phyloP scores from a whole-genome alignment of 805 yeast genomes.

The Schwanniomyces occidentalis region DNA sequence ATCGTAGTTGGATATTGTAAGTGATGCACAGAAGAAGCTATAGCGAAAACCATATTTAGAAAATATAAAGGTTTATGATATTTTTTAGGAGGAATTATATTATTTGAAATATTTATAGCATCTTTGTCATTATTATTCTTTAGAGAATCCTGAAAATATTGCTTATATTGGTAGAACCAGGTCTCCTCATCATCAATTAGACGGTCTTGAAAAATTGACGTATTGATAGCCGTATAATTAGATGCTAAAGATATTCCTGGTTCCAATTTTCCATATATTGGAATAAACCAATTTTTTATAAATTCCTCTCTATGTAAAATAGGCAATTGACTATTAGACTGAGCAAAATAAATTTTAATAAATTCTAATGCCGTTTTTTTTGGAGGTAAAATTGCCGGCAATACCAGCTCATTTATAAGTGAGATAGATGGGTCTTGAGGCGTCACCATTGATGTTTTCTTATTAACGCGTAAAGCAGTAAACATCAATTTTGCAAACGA shows the following conservation, averaged over 20 bases:
- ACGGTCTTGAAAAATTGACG: conserved; percentile 18
- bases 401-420: conserved; percentile 17
- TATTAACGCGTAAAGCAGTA: conserved; percentile 67
- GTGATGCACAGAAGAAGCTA: conserved; percentile 74
- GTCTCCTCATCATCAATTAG: conserved; percentile 34
- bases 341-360: conserved; percentile 67
- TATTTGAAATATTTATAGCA: conserved; percentile 33
- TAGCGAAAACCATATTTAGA: conserved; percentile 74
- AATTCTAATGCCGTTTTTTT: conserved; percentile 69
- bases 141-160: conserved; percentile 19
- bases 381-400: conserved; percentile 61
- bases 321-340: conserved; percentile 82
- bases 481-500: conserved; percentile 76
- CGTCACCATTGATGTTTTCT: conserved; percentile 14
- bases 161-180: conserved; percentile 48
- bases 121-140: conserved; percentile 18
- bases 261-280: conserved; percentile 73
- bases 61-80: conserved; percentile 64
- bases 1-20: conserved; percentile 63
- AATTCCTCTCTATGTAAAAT: conserved; percentile 81
- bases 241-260: conserved; percentile 57
- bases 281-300: conserved; percentile 64
- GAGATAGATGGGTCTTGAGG: conserved; percentile 27
- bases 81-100: conserved; percentile 45
- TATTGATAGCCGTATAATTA: conserved; percentile 49